phyloP scores from a whole-genome alignment of 805 yeast genomes.

The Candida tammaniensis region DNA sequence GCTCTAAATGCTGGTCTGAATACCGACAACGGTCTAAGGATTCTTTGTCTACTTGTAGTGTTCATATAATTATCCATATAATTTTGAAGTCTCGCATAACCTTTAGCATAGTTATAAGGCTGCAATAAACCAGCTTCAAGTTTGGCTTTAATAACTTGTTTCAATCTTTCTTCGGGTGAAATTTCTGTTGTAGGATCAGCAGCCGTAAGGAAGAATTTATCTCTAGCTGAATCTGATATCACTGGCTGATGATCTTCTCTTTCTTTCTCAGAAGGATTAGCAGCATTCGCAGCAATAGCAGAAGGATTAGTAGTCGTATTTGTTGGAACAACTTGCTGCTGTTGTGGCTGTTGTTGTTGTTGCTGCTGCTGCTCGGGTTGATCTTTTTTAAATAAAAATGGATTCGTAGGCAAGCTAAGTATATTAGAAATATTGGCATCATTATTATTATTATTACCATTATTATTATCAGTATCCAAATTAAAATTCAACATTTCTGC shows the following conservation, averaged over 20 bases:
- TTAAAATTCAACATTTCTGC: conserved; percentile 24
- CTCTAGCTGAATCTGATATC: conserved; percentile 77
- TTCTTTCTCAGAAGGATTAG: conserved; percentile 1
- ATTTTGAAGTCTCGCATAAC: conserved; percentile 82
- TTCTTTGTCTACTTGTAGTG: conserved; percentile 75
- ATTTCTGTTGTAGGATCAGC: conserved; percentile 96
- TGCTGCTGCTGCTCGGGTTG: conserved; percentile 12
- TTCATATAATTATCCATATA: conserved; percentile 95
- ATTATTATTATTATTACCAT: conserved; percentile 13
- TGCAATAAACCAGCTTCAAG: conserved; percentile 88
- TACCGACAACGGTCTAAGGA: conserved; percentile 77
- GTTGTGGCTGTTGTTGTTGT: conserved; percentile 7
- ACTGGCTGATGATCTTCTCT: conserved; percentile 38
- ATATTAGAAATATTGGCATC: conserved; percentile 13
- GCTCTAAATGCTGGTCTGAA: conserved; percentile 93
- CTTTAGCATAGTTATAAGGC: conserved; percentile 92
- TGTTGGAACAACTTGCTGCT: conserved; percentile 5
- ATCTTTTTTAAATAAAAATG: conserved; percentile 11
- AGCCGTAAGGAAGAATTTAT: conserved; percentile 90
- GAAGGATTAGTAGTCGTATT: background rate
- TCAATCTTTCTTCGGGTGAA: conserved; percentile 89
- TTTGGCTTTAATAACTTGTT: conserved; percentile 92
- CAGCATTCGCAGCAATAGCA: conserved; percentile 1
- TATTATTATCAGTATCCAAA: conserved; percentile 9
- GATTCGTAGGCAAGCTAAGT: conserved; percentile 28